Conservation (phyloP, 257 asterid species). For the Orobanche coerulescens region DNA sequence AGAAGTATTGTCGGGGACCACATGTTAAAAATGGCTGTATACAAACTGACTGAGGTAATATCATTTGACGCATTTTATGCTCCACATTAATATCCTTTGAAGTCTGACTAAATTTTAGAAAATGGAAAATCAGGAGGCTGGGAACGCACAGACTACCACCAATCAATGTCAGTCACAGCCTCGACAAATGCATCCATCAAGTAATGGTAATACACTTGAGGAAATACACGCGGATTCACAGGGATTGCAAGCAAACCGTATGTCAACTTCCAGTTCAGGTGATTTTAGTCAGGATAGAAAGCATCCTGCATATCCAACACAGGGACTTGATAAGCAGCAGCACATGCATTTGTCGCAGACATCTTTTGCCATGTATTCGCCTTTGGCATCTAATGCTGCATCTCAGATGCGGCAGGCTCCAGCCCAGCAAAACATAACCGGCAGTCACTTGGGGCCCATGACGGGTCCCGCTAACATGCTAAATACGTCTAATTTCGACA, state of each 20-base stretch:
- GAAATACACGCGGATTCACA: conserved; percentile 51
- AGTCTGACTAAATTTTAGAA: conserved; percentile 23
- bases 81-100: conserved; percentile 7
- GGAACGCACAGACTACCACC: conserved; percentile 37
- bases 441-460: conserved; percentile 41
- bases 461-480: conserved; percentile 44
- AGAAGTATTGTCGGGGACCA: conserved; percentile 87
- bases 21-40: conserved; percentile 89
- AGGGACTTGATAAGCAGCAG: conserved; percentile 67
- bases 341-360: conserved; percentile 59
- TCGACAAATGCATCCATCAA: conserved; percentile 44
- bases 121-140: conserved; percentile 42
- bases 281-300: conserved; percentile 59
- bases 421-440: conserved; percentile 46
- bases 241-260: conserved; percentile 42
- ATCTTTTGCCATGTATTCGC: conserved; percentile 44
- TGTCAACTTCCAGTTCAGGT: conserved; percentile 34
- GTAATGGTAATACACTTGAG: conserved; percentile 42
- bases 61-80: conserved; percentile 4
- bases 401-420: conserved; percentile 63
- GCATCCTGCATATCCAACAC: conserved; percentile 48
- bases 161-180: conserved; percentile 46
- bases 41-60: conserved; percentile 69
- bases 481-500: conserved; percentile 49
- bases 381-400: conserved; percentile 45